These are phyloP conservation scores for Bipolaris oryzae DNA, from an alignment of 2,329 filamentous ascomycete genomes.

Conservation along the genomic window DNA sequence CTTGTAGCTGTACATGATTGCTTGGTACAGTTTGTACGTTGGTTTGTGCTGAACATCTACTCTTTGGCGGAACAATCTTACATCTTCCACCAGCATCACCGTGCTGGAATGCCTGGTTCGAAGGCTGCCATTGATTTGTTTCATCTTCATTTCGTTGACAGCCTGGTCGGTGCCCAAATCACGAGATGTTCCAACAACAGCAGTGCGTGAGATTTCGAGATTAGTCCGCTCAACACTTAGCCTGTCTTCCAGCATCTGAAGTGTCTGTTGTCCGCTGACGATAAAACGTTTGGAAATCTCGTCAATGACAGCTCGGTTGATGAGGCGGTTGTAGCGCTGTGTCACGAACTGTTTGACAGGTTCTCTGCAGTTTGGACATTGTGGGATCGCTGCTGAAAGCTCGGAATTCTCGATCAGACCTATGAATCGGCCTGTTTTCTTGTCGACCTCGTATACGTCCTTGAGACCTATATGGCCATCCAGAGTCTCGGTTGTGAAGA, in stretches of 20 bases:
- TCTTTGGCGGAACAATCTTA: constrained; percentile 27
- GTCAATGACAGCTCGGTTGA: constrained; percentile 48
- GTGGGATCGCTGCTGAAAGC: constrained; percentile 33
- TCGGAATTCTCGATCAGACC: constrained; percentile 33
- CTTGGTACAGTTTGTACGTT: constrained; percentile 49
- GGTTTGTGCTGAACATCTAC: constrained; percentile 45
- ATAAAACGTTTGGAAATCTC: constrained; percentile 49
- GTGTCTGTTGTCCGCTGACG: constrained; percentile 33
- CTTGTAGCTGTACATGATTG: constrained; percentile 33
- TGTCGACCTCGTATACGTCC: constrained; percentile 28
- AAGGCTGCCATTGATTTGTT: constrained; percentile 10
- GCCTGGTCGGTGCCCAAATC: not conserved
- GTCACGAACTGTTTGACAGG: constrained; percentile 44
- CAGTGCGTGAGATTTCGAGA: constrained; percentile 22
- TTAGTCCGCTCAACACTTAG: constrained; percentile 23
- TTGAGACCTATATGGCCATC: constrained; percentile 38
- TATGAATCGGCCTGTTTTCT: constrained; percentile 23
- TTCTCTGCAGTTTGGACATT: constrained; percentile 43
- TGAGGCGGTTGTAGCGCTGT: constrained; percentile 47
- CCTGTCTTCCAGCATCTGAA: constrained; percentile 30
- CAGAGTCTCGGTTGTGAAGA: constrained; percentile 40
- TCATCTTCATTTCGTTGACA: constrained; percentile 2
- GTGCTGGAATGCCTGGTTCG: constrained; percentile 21
- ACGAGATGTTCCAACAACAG: not conserved
- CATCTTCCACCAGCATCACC: constrained; percentile 20